Evolutionary conservation across 768 basidiomycete species (phyloP), one percentile per base, ranked within the genome.

Genomic region (Guyanaporus albipodus): DNA sequence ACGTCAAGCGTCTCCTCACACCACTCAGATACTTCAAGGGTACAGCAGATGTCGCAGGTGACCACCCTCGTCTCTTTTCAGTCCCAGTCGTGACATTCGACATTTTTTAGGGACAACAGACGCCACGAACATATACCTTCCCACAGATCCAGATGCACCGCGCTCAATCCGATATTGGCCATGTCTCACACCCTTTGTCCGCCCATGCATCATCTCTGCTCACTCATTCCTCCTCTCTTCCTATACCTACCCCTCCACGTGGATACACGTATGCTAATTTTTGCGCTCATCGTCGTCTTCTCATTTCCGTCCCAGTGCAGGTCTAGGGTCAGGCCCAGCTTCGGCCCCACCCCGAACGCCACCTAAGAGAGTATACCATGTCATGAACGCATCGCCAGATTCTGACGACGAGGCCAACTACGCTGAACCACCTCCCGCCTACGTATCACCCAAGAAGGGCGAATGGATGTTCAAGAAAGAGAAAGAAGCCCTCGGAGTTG

Each of bases 351-450:
- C 66, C 2, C 61, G 59, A 35, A 67, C 64, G 10, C 72, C 74
- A 12, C 69, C 73, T 2, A 64, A 67, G 42, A 60, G 74, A 38
- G 53, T 68, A 15, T 73, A 71, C 41, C 73, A 74, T 35, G 57
- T 78, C 42, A 60, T 61, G 4, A 78, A 79, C 52, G 64, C 62
- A 3, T 63, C 67, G 14, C 50, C 68, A 24, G 57, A 59, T 33
- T 62, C 50, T 10, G 33, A 32, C 8, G 49, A 61, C 9, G 55
- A 32, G 23, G 37, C 49, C 52, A 46, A 50, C 49, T 48, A 62
- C 54, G 8, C 32, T 21, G 71, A 76, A 5, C 75, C 76, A 7
- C 78, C 77, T 0, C 76, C 78, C 4, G 74, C 78, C 2, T 78
- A 78, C 34, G 59, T 18, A 23, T 71, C 65, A 0, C 60, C 61